phyloP scores from a whole-genome alignment of 148 eudicot species.

The Heliosperma pusillum region DNA sequence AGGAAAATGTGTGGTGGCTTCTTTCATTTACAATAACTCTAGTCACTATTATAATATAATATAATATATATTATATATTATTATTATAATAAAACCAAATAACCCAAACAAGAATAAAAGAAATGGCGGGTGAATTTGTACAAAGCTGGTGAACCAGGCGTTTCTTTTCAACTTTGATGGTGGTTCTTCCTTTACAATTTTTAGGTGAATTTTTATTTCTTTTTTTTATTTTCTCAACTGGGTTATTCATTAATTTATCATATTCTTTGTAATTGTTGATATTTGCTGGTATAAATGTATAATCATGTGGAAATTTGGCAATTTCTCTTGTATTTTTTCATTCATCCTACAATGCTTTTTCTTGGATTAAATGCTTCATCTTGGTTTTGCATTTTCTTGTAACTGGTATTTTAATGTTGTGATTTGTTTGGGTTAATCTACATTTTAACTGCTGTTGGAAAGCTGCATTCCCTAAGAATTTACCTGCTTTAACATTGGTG shows the following conservation, averaged over 20 bases:
- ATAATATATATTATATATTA: too few relatives aligned
- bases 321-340: background rate
- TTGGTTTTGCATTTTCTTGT: background rate
- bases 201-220: constrained; percentile 18
- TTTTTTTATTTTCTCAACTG: background rate
- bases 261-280: background rate
- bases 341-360: background rate
- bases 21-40: constrained; percentile 25
- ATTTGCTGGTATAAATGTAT: background rate
- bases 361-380: constrained; percentile 12
- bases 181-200: constrained; percentile 21
- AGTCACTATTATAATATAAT: background rate
- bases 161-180: constrained; percentile 32
- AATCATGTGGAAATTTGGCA: background rate
- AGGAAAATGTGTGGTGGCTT: constrained; percentile 29
- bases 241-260: background rate
- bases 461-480: background rate
- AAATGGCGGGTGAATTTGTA: constrained; percentile 32
- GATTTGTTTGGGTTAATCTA: background rate
- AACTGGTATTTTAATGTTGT: background rate
- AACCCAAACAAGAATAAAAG: background rate
- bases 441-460: background rate
- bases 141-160: constrained; percentile 19
- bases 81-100: background rate
- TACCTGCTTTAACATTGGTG: background rate